These are phyloP conservation scores for Acrodontium crateriforme DNA, from an alignment of 2,329 filamentous ascomycete genomes.

Conservation along the genomic window DNA sequence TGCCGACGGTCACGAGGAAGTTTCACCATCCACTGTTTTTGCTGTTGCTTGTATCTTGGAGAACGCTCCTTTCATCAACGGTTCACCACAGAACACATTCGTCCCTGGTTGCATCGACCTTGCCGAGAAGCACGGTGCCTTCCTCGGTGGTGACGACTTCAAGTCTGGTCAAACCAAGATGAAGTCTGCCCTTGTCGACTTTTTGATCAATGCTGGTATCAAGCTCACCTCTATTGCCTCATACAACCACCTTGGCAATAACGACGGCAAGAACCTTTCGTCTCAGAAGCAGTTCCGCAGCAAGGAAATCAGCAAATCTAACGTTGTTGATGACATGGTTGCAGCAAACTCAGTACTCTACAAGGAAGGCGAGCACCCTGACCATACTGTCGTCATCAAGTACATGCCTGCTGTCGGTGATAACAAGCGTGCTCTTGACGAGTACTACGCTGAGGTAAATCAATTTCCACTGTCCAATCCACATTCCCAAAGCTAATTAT, in stretches of 20 bases:
- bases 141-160: slow-evolving; percentile 97
- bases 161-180: slow-evolving; percentile 99
- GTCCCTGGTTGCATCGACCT: slow-evolving; percentile 84
- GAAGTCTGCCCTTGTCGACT: slow-evolving; percentile 98
- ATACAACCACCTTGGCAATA: slow-evolving; percentile 99
- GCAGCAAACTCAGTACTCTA: slow-evolving; percentile 88
- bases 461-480: background rate
- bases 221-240: slow-evolving; percentile 96
- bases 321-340: slow-evolving; percentile 99
- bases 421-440: slow-evolving; percentile 96
- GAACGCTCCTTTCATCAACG: slow-evolving; percentile 89
- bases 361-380: slow-evolving; percentile 81
- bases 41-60: slow-evolving; percentile 90
- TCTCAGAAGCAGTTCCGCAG: slow-evolving; percentile 97
- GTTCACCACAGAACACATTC: slow-evolving; percentile 97
- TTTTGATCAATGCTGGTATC: slow-evolving; percentile 96
- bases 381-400: slow-evolving; percentile 99
- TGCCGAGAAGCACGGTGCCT: slow-evolving; percentile 72
- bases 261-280: slow-evolving; percentile 96
- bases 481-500: background rate
- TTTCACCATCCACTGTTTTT: slow-evolving; percentile 93
- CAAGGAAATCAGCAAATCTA: slow-evolving; percentile 99
- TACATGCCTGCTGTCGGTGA: slow-evolving; percentile 99
- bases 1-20: slow-evolving; percentile 70
- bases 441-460: slow-evolving; percentile 76